Evolutionary conservation across 805 yeast genomes (phyloP).

Genomic region (Alloascoidea hylecoeti): DNA sequence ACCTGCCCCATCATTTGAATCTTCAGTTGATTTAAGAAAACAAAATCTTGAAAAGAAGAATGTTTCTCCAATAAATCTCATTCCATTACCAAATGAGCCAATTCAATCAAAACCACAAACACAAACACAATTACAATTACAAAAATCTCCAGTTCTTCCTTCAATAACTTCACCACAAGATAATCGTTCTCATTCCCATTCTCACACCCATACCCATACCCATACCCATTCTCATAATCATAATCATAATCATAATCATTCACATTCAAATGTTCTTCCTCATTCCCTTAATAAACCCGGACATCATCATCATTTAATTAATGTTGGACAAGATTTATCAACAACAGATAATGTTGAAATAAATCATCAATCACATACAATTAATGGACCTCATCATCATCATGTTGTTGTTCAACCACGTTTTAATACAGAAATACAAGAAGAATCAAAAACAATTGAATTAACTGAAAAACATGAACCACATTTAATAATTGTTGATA

Average conservation of each 20-base stretch:
- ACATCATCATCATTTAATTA: constrained; percentile 1
- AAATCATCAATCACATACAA: background rate
- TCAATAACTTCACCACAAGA: background rate
- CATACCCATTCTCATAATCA: background rate
- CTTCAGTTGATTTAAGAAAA: background rate
- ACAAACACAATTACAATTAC: constrained; percentile 1
- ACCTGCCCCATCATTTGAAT: background rate
- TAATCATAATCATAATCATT: background rate
- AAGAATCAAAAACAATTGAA: background rate
- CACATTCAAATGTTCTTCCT: background rate
- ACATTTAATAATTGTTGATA: constrained; percentile 19
- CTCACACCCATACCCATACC: background rate
- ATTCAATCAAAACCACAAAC: background rate
- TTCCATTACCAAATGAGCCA: background rate
- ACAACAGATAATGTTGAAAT: background rate
- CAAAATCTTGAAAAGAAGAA: background rate
- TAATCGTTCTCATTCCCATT: background rate
- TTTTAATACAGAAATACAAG: background rate
- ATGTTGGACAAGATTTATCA: background rate
- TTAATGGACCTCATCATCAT: background rate
- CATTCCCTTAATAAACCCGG: background rate
- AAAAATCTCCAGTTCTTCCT: background rate
- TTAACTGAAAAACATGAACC: background rate
- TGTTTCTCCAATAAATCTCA: background rate
- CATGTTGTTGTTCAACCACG: background rate